Base-by-base conservation (phyloP, 768 basidiomycete species). In the Boletus subparvulus region DNA sequence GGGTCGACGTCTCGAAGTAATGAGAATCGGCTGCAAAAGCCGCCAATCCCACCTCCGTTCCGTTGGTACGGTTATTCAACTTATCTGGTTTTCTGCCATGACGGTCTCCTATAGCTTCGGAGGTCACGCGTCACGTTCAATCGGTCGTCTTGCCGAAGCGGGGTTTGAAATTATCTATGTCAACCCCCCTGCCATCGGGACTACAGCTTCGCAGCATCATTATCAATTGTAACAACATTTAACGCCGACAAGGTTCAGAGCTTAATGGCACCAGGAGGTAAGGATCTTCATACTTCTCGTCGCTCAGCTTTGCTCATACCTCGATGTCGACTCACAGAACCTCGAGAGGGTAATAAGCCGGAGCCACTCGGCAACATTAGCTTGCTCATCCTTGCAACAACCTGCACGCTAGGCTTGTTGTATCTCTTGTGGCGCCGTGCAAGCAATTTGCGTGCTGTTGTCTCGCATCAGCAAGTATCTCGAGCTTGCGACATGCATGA, bases 351-450 rank as follows among this genome's bases (percentile, higher is more conserved):
- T 11, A 81, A 78, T 11, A 86, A 83, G 63, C 85, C 86, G 11
- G 78, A 88, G 58, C 87, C 87, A 16, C 74, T 87, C 50, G 86
- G 85, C 24, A 83, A 78, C 61, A 73, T 79, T 58, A 72, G 80
- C 21, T 50, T 84, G 56, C 71, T 88, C 4, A 71, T 84, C 54
- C 73, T 88, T 12, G 74, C 83, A 55, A 86, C 84, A 21, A 79
- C 78, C 6, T 86, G 82, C 65, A 80, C 80, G 4, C 67, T 85
- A 1, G 83, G 83, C 58, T 66, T 74, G 4, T 63, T 89, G 10
- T 87, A 86, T 63, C 60, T 89, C 24, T 71, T 89, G 0, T 88
- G 84, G 86, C 76, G 84, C 54, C 74, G 83, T 14, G 83, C 85
- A 14, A 78, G 82, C 56, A 70, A 75, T 0, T 56, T 89, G 32